Evolutionary conservation across 208 protist genomes (phyloP).

Genomic region (Leishmania tropica): DNA sequence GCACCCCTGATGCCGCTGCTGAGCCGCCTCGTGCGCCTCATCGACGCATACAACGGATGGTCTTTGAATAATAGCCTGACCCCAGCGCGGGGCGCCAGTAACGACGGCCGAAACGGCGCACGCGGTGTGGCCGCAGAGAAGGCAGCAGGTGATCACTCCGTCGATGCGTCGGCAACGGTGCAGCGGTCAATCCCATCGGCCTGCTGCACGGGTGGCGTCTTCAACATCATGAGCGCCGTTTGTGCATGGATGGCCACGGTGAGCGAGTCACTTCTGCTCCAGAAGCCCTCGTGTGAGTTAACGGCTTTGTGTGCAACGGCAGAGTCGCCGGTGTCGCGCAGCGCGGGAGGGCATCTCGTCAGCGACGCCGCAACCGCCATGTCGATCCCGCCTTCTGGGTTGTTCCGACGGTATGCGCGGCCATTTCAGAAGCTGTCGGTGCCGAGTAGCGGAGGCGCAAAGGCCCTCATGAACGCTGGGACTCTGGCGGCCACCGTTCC

Average conservation of each 20-base stretch:
- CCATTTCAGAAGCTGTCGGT: slow-evolving; percentile 19
- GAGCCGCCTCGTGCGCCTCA: slow-evolving; percentile 8
- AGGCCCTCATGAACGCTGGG: neutral
- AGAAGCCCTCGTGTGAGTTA: neutral
- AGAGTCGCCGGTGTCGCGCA: neutral
- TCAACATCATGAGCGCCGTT: slow-evolving; percentile 14
- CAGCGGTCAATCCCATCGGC: neutral
- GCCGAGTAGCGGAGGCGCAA: neutral
- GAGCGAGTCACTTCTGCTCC: neutral
- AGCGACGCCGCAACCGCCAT: neutral
- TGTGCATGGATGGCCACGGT: slow-evolving; percentile 20
- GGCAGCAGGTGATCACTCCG: neutral
- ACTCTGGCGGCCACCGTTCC: slow-evolving; percentile 11
- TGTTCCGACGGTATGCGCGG: slow-evolving; percentile 19
- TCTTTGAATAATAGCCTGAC: slow-evolving; percentile 1
- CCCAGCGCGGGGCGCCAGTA: neutral
- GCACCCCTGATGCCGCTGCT: slow-evolving; percentile 2
- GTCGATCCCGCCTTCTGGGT: neutral
- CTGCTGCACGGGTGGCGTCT: slow-evolving; percentile 21
- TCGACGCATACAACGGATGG: slow-evolving; percentile 17
- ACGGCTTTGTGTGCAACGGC: slow-evolving; percentile 17
- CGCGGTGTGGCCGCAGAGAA: neutral
- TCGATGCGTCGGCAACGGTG: neutral
- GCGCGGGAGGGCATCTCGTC: neutral
- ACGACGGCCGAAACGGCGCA: neutral